Evolutionary conservation across 2,329 filamentous ascomycete species (phyloP).

Genomic region (Colletotrichum camelliae): DNA sequence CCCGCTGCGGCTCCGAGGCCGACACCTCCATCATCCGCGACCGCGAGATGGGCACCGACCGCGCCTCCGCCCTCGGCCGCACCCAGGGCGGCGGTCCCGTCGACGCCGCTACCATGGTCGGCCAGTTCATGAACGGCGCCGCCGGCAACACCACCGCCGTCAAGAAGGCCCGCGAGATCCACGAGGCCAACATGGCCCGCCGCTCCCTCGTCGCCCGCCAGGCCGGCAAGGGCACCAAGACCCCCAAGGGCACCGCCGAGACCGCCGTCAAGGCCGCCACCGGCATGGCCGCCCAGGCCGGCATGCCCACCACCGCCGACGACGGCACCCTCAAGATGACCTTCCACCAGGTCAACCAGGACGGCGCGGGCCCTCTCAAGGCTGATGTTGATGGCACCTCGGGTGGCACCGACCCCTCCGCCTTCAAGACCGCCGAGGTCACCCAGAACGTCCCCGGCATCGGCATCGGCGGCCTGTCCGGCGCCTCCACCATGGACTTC

Average conservation of each 20-base stretch:
- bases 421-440: conserved; percentile 65
- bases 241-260: conserved; percentile 43
- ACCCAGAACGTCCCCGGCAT: conserved; percentile 66
- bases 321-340: conserved; percentile 71
- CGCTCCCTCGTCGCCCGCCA: conserved; percentile 17
- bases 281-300: conserved; percentile 67
- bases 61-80: conserved; percentile 64
- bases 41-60: conserved; percentile 57
- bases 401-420: conserved; percentile 62
- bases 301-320: conserved; percentile 69
- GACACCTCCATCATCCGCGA: conserved; percentile 73
- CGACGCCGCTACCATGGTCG: conserved; percentile 60
- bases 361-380: conserved; percentile 68
- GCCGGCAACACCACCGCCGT: conserved; percentile 41
- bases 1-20: conserved; percentile 66
- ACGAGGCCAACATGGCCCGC: conserved; percentile 45
- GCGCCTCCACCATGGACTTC: conserved; percentile 67
- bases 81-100: conserved; percentile 65
- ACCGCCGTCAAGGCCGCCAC: conserved; percentile 57
- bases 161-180: conserved; percentile 41
- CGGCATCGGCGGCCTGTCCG: conserved; percentile 59
- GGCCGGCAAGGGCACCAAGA: conserved; percentile 19
- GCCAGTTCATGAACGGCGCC: conserved; percentile 60
- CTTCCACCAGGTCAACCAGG: conserved; percentile 75
- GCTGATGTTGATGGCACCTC: conserved; percentile 67